These are phyloP conservation scores for Kockiozyma suomiensis DNA, from an alignment of 805 yeast genomes.

Conservation along the genomic window DNA sequence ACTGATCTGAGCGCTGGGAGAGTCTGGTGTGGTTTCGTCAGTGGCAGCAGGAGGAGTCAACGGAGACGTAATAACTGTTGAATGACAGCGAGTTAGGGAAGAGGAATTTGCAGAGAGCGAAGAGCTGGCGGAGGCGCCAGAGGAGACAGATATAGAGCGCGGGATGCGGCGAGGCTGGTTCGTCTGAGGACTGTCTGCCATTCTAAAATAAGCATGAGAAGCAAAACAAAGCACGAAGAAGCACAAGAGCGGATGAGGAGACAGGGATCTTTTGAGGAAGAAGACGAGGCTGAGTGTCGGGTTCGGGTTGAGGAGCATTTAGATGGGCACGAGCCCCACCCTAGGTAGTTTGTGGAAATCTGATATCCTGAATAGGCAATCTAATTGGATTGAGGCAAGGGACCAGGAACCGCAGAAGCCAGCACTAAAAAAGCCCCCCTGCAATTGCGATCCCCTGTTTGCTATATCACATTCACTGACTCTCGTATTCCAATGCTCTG, in stretches of 20 bases:
- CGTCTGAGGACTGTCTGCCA: not conserved
- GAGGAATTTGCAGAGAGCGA: slow-evolving; percentile 5
- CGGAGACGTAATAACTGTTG: not conserved
- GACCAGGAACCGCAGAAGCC: not conserved
- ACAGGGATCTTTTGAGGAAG: not conserved
- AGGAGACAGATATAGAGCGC: slow-evolving; percentile 8
- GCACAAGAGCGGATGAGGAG: not conserved
- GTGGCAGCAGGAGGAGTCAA: not conserved
- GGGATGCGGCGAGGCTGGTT: slow-evolving; percentile 2
- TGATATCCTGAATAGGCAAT: too few relatives aligned
- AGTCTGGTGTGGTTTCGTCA: not conserved
- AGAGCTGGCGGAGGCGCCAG: slow-evolving; percentile 8
- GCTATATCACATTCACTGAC: not conserved
- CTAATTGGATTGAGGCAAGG: slow-evolving; percentile 2
- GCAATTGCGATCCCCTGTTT: not conserved
- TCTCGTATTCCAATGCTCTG: not conserved
- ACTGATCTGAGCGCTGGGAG: not conserved
- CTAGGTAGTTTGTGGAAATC: not conserved
- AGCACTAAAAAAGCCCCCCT: not conserved
- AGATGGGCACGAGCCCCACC: too few relatives aligned
- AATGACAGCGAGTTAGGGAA: slow-evolving; percentile 6
- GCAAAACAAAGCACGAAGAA: not conserved
- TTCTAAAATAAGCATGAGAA: not conserved
- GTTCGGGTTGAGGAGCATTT: too few relatives aligned
- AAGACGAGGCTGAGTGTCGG: not conserved